Conservation (phyloP, 169 alveolate genomes). For the Cystoisospora suis region DNA sequence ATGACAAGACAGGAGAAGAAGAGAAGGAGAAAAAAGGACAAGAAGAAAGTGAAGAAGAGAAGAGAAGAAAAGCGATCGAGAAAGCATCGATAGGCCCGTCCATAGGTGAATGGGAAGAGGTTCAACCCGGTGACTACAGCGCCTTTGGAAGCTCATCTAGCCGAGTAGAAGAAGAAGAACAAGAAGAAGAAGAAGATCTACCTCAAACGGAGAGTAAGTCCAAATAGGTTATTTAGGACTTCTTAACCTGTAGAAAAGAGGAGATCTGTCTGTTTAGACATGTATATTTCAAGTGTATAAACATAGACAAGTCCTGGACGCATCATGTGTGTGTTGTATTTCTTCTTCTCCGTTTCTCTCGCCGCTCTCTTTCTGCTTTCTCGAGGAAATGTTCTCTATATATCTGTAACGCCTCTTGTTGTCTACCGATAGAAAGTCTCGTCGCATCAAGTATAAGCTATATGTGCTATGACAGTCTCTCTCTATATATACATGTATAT, state of each 20-base stretch:
- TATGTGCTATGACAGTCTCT: too few species aligned
- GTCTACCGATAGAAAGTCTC: too few species aligned
- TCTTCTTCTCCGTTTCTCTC: too few species aligned
- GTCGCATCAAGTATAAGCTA: too few species aligned
- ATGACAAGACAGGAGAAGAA: not conserved
- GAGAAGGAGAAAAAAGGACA: not conserved
- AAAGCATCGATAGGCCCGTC: not conserved
- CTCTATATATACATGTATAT: not conserved
- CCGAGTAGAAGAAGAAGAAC: not conserved
- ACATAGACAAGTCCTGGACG: not conserved
- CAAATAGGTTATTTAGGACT: too few species aligned
- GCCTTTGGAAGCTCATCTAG: not conserved
- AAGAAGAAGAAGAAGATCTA: not conserved
- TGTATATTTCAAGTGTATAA: not conserved
- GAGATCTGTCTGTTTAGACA: not conserved
- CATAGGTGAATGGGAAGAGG: conserved; percentile 14
- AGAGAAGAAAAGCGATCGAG: too few species aligned
- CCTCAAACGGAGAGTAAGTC: not conserved
- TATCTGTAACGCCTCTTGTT: too few species aligned
- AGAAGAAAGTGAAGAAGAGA: not conserved
- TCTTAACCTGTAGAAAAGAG: too few species aligned
- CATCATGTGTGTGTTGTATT: too few species aligned
- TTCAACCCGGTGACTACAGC: conserved; percentile 22
- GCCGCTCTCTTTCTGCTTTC: too few species aligned
- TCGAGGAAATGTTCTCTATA: too few species aligned